A percentile compares a stretch with the other conserved stretches of the same genome.
Conservation (phyloP, 805 yeast species). For the Saccharomycopsis selenospora region DNA sequence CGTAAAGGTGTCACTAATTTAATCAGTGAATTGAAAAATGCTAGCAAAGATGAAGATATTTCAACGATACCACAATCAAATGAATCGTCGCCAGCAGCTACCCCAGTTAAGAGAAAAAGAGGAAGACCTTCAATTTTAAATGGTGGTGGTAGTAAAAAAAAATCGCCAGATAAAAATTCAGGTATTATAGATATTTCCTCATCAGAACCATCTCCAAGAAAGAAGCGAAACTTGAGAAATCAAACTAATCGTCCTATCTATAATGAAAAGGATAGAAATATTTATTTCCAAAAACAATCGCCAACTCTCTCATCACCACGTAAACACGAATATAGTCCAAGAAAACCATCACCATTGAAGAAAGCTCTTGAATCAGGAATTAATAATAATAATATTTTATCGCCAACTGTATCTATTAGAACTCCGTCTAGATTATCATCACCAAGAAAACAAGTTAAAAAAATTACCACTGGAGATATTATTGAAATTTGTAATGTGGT, state of each 20-base stretch:
- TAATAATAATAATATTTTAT: not conserved
- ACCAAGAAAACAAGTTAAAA: not conserved
- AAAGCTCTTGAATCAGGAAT: not conserved
- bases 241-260: not conserved
- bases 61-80: not conserved
- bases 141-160: too few species aligned
- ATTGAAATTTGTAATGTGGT: conserved; percentile 16
- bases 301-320: not conserved
- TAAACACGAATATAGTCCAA: conserved; percentile 12
- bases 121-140: not conserved
- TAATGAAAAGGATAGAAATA: not conserved
- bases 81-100: not conserved
- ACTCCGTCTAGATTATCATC: not conserved
- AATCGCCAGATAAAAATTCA: not conserved
- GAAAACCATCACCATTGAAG: conserved; percentile 20
- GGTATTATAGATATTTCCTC: not conserved
- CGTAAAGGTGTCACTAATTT: conserved; percentile 4
- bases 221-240: conserved; percentile 1
- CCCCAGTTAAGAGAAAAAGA: conserved; percentile 4
- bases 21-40: not conserved
- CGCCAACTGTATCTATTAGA: too few species aligned
- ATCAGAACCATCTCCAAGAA: not conserved
- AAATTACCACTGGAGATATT: conserved; percentile 7
- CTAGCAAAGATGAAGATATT: not conserved
- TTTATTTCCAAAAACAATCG: not conserved